Evolutionary conservation across 2,329 filamentous ascomycete species (phyloP).

Genomic region (Aspergillus hortae): DNA sequence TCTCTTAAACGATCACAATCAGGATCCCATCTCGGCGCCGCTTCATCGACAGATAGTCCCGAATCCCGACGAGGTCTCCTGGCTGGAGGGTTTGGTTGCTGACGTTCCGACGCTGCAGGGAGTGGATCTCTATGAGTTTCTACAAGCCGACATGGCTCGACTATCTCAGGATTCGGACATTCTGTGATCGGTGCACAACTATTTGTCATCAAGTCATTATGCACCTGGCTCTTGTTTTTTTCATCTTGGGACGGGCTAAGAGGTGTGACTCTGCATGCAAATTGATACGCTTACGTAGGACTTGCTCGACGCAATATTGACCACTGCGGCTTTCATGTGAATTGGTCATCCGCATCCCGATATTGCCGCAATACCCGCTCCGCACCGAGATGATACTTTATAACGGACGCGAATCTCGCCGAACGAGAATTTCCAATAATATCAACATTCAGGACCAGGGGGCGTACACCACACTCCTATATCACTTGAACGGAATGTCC

Average conservation of each 20-base stretch:
- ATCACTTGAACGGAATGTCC: no score
- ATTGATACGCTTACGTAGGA: no score
- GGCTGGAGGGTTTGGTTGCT: conserved; percentile 40
- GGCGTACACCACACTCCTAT: no score
- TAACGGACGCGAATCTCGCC: no score
- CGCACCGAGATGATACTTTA: neutral
- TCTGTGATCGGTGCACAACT: no score
- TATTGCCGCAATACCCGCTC: conserved; percentile 4
- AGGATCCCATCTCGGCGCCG: neutral
- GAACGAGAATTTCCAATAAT: no score
- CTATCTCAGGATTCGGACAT: neutral
- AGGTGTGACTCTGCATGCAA: no score
- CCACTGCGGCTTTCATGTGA: neutral
- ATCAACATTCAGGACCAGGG: neutral
- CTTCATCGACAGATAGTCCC: conserved; percentile 9
- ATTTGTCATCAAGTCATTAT: no score
- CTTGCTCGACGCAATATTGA: no score
- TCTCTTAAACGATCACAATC: conserved; percentile 1
- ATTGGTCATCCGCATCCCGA: neutral
- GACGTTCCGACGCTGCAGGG: conserved; percentile 41
- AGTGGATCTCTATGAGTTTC: conserved; percentile 29
- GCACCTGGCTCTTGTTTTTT: no score
- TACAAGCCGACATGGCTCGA: conserved; percentile 25
- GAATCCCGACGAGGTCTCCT: conserved; percentile 30
- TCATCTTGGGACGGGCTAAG: no score